Evolutionary conservation across 2,329 filamentous ascomycete genomes (phyloP).

Genomic region (Fusarium veterinarium): DNA sequence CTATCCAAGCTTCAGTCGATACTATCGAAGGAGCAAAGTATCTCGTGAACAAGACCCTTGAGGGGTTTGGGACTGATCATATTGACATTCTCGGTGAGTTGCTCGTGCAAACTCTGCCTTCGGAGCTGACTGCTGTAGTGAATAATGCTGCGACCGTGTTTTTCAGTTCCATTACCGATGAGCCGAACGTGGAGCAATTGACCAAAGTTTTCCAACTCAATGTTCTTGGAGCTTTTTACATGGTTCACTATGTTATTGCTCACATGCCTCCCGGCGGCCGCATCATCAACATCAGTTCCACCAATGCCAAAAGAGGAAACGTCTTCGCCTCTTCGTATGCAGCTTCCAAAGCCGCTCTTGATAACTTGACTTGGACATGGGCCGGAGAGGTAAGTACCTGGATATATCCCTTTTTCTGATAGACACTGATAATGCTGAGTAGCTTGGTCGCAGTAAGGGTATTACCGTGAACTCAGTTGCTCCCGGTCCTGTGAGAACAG

Average conservation of each 20-base stretch:
- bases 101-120: rapidly evolving
- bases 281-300: slow-evolving; percentile 43
- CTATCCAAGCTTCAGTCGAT: slow-evolving; percentile 50
- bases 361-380: slow-evolving; percentile 50
- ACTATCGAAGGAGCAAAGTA: slow-evolving; percentile 47
- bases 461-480: slow-evolving; percentile 58
- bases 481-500: slow-evolving; percentile 54
- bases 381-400: slow-evolving; percentile 47
- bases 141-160: slow-evolving; percentile 52
- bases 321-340: slow-evolving; percentile 30
- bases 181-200: slow-evolving; percentile 42
- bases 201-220: slow-evolving; percentile 49
- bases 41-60: slow-evolving; percentile 51
- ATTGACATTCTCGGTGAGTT: slow-evolving; percentile 56
- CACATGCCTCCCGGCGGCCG: slow-evolving; percentile 51
- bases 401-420: rapidly evolving
- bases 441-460: slow-evolving; percentile 52
- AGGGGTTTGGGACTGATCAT: slow-evolving; percentile 48
- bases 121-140: slow-evolving; percentile 35
- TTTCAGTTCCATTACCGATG: slow-evolving; percentile 27
- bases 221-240: slow-evolving; percentile 50
- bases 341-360: slow-evolving; percentile 49
- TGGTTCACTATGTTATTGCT: slow-evolving; percentile 48
- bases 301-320: slow-evolving; percentile 32
- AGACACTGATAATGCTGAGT: not conserved